A percentile compares a stretch with the other conserved stretches of the same genome.
Evolutionary conservation across 1,284 basidiomycete genomes (phyloP).

Genomic region (Trametes pubescens): DNA sequence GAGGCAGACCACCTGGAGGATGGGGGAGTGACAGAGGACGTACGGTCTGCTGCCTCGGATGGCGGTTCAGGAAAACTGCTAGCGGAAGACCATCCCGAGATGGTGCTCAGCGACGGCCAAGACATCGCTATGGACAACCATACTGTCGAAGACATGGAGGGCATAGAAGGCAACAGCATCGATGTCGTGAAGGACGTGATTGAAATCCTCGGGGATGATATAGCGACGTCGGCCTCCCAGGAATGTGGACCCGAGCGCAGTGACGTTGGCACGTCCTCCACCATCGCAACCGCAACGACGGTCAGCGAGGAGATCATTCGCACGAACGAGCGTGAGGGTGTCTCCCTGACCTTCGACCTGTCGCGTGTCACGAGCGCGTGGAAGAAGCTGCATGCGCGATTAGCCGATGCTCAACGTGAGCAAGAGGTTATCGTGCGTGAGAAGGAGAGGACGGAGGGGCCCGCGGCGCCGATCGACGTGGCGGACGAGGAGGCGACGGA

Average conservation of each 20-base stretch:
- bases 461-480: constrained; percentile 62
- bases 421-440: constrained; percentile 9
- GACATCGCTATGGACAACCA: constrained; percentile 25
- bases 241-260: background rate
- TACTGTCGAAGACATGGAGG: constrained; percentile 12
- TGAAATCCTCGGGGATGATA: background rate
- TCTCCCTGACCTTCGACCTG: constrained; percentile 55
- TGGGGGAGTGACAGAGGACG: constrained; percentile 14
- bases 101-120: background rate
- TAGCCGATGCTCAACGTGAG: constrained; percentile 9
- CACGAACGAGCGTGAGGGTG: constrained; percentile 41
- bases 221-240: background rate
- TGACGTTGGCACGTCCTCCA: constrained; percentile 10
- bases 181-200: constrained; percentile 27
- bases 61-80: background rate
- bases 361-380: constrained; percentile 50
- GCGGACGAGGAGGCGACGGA: constrained; percentile 65
- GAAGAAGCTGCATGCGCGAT: constrained; percentile 35
- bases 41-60: background rate
- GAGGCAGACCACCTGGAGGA: constrained; percentile 17
- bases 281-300: constrained; percentile 6
- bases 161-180: background rate
- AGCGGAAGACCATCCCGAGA: background rate
- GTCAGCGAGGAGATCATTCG: constrained; percentile 54
- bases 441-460: constrained; percentile 59